Conservation (phyloP, 495 filamentous ascomycete genomes). For the Peziza echinospora region DNA sequence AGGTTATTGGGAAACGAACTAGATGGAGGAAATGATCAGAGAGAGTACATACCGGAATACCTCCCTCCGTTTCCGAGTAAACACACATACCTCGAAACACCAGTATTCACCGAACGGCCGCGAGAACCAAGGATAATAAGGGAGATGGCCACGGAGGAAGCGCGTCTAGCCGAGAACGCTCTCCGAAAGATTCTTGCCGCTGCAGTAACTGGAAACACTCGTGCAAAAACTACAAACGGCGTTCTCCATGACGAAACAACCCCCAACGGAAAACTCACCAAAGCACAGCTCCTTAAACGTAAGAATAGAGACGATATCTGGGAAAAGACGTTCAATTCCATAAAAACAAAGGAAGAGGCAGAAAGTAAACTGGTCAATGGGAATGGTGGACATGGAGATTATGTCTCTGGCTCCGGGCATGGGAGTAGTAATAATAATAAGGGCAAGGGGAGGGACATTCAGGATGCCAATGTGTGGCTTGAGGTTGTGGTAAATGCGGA, state of each 20-base stretch:
- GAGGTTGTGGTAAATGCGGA: conserved; percentile 25
- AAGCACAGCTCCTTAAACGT: too few relatives aligned
- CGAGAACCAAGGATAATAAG: conserved; percentile 48
- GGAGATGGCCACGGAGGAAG: conserved; percentile 50
- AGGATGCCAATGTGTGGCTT: conserved; percentile 8
- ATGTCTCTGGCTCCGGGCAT: not conserved
- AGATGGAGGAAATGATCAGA: conserved; percentile 29
- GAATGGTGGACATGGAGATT: not conserved
- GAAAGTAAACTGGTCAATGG: not conserved
- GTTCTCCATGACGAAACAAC: too few relatives aligned
- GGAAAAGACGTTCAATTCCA: conserved; percentile 18
- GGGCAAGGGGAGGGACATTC: conserved; percentile 5
- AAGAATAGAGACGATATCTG: conserved; percentile 21
- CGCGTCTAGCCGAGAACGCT: conserved; percentile 50
- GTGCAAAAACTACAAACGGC: conserved; percentile 19
- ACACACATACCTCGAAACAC: conserved; percentile 50
- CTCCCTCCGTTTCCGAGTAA: conserved; percentile 50
- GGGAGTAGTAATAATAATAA: not conserved
- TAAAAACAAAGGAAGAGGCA: conserved; percentile 8
- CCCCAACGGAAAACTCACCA: too few relatives aligned
- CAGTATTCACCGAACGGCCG: conserved; percentile 42
- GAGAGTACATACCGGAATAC: conserved; percentile 38
- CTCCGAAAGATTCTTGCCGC: conserved; percentile 40
- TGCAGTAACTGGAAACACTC: conserved; percentile 17
- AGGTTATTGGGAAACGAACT: conserved; percentile 34